Conservation (phyloP, 768 basidiomycete genomes). For the Epithele typhae region DNA sequence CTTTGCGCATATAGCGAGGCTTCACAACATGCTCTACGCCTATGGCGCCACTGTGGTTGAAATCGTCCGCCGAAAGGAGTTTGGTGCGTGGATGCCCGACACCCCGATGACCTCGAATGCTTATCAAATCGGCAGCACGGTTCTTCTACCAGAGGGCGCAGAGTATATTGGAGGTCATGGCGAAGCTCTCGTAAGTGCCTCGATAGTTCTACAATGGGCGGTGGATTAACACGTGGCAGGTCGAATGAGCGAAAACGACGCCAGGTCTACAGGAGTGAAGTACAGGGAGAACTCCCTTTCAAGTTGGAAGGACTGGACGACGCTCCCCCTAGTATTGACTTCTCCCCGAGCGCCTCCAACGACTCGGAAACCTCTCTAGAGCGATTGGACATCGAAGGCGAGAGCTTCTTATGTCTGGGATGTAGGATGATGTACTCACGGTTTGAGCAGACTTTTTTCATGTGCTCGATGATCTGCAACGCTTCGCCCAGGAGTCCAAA, state of each 20-base stretch:
- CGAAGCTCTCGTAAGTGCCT: constrained; percentile 65
- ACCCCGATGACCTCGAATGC: constrained; percentile 1
- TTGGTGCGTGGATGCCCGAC: constrained; percentile 65
- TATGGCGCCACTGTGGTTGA: constrained; percentile 91
- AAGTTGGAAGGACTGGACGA: constrained; percentile 79
- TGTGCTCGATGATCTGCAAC: constrained; percentile 63
- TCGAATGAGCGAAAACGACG: constrained; percentile 78
- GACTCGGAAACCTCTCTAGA: constrained; percentile 67
- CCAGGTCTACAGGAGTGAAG: constrained; percentile 79
- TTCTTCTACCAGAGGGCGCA: constrained; percentile 82
- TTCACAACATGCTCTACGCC: constrained; percentile 88
- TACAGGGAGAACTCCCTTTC: constrained; percentile 85
- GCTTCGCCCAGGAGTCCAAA: constrained; percentile 41
- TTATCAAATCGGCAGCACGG: constrained; percentile 41
- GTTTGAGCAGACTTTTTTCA: constrained; percentile 52
- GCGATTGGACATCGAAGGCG: constrained; percentile 68
- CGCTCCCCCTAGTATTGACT: constrained; percentile 73
- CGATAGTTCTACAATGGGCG: constrained; percentile 23
- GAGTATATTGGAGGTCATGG: constrained; percentile 81
- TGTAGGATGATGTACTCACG: not conserved
- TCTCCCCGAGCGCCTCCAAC: constrained; percentile 62
- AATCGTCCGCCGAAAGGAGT: constrained; percentile 87
- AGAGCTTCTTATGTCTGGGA: constrained; percentile 19
- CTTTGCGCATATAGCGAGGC: constrained; percentile 85
- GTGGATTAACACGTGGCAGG: constrained; percentile 29